Base-by-base conservation (phyloP, 805 yeast species). In the Sugiyamaella chiloensis region DNA sequence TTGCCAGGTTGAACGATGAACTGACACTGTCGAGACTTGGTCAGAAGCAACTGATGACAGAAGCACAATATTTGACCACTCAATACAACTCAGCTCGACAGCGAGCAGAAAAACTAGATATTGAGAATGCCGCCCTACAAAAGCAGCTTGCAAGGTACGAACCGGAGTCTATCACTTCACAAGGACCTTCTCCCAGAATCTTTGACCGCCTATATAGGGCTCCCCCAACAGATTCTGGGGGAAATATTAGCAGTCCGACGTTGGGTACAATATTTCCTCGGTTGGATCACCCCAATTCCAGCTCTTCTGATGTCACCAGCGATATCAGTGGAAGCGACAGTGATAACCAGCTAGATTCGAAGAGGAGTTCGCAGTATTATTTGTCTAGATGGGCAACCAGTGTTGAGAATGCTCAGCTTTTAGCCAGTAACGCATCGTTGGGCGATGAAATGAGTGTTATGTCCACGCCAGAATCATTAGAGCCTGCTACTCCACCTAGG, bases 61-160 rank as follows among this genome's bases (percentile, higher is more conserved):
- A 55, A 31, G 34, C 50, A 4, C 59, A 55, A 35, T 53, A 55
- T 30, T 37, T 55, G 23, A 55, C 57, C 2, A 21, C 45, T 12
- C 52, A 53, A 37, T 55, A 55, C 40, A 55, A 55, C 48, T 16
- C 32, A 6, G 40, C 54, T 5, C 37, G 37, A 3, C 20, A 4
- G 4, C 20, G 20, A 8, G 16, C 20, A 16, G 37, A 34, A 12
- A 19, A 21, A 16, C 37, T 34, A 5, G 20, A 12, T 5, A 21
- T 19, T 14, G 37, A 34, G 19, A 34, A 34, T 12, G 37, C 20
- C 11, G 5, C 20, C 19, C 20, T 34, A 4, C 14, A 34, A 34
- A 34, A 19, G 20, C 37, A 34, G 7, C 20, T 34, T 4, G 20
- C 21, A 12, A 12, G 3, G 19, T 26, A 8, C 29, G 29, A 26